Evolutionary conservation across 805 yeast species (phyloP).

Genomic region (Cyberlindnera meyerae): DNA sequence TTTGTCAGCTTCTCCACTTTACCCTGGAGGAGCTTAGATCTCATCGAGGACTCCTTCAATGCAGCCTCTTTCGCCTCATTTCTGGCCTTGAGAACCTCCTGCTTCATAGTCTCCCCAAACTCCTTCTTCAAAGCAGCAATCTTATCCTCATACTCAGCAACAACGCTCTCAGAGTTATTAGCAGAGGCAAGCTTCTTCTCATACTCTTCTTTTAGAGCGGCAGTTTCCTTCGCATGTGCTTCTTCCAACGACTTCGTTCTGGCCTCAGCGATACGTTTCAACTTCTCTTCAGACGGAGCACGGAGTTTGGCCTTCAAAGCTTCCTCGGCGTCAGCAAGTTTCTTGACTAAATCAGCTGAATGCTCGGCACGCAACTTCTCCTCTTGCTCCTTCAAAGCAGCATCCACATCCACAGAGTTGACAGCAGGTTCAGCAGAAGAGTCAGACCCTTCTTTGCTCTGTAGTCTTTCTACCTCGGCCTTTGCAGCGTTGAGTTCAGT

Average conservation of each 20-base stretch:
- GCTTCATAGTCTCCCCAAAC: conserved; percentile 21
- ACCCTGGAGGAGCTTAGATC: conserved; percentile 37
- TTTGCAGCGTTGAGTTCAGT: conserved; percentile 6
- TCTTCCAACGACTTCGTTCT: conserved; percentile 25
- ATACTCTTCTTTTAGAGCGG: conserved; percentile 26
- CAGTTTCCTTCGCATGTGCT: conserved; percentile 27
- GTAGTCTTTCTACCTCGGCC: conserved; percentile 2
- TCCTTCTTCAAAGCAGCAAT: conserved; percentile 28
- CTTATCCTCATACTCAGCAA: conserved; percentile 28
- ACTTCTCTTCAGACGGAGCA: conserved; percentile 34
- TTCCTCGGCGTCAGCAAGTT: conserved; percentile 23
- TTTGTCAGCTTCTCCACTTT: conserved; percentile 33
- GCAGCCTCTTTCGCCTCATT: conserved; percentile 25
- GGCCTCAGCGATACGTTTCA: conserved; percentile 23
- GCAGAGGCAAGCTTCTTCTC: conserved; percentile 18
- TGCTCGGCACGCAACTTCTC: conserved; percentile 24
- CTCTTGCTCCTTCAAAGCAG: conserved; percentile 23
- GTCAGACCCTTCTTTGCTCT: conserved; percentile 8
- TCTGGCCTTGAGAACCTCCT: conserved; percentile 15
- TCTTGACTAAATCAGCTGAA: conserved; percentile 21
- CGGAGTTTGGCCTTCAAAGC: conserved; percentile 31
- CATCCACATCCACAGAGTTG: conserved; percentile 10
- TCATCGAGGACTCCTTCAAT: conserved; percentile 32
- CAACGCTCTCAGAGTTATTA: conserved; percentile 10
- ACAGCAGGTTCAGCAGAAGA: conserved; percentile 1